phyloP scores from a whole-genome alignment of 192 early-diverging fungal genomes.

The Gigaspora rosea region DNA sequence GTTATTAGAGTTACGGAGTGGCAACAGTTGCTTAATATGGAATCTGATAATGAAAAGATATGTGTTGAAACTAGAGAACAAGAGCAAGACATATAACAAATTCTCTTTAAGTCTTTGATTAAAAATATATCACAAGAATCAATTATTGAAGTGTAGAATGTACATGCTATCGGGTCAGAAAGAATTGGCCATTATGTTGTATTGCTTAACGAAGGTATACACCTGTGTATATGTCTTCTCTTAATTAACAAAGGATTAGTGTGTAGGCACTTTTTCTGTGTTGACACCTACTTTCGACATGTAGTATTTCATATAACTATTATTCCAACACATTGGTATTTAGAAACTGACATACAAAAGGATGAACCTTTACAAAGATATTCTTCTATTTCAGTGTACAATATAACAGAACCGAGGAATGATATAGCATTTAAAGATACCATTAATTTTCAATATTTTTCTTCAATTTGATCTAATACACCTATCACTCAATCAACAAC shows the following conservation, averaged over 20 bases:
- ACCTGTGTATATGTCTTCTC: neutral
- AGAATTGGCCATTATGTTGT: neutral
- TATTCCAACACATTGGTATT: neutral
- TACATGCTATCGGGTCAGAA: neutral
- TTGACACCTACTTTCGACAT: neutral
- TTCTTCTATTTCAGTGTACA: neutral
- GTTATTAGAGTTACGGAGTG: neutral
- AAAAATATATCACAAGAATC: neutral
- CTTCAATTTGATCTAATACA: neutral
- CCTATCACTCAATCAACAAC: neutral
- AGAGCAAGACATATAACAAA: neutral
- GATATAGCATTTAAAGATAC: too few relatives aligned
- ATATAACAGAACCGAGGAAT: neutral
- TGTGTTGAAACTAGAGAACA: neutral
- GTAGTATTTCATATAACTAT: neutral
- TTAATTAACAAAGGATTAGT: neutral
- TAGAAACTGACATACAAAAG: neutral
- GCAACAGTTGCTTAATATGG: neutral
- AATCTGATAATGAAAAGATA: neutral
- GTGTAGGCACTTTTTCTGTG: neutral
- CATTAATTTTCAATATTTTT: neutral
- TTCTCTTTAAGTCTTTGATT: neutral
- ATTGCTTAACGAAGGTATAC: neutral
- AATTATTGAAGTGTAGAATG: neutral
- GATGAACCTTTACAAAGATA: neutral